A percentile compares a stretch with the other conserved stretches of the same genome.
phyloP scores from a whole-genome alignment of 345 rosid species.

The Arabis hirsuta region DNA sequence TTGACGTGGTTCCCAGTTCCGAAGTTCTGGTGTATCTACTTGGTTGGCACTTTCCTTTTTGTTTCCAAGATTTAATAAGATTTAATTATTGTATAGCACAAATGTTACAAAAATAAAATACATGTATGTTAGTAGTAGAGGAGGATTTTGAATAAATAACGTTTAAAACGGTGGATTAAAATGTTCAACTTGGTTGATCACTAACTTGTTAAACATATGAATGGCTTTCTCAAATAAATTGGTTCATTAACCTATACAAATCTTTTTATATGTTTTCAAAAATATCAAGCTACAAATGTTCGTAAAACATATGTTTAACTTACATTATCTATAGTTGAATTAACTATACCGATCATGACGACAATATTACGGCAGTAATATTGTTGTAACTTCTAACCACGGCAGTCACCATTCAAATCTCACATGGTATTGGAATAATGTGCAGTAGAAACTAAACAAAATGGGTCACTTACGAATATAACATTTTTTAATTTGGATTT shows the following conservation, averaged over 20 bases:
- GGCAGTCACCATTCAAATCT: background rate
- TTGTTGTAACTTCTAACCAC: background rate
- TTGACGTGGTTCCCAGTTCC: slow-evolving; percentile 34
- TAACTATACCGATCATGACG: no score
- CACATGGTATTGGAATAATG: background rate
- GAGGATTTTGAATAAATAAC: background rate
- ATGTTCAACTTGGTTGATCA: background rate
- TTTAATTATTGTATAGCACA: background rate
- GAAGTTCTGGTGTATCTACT: background rate
- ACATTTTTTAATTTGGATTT: background rate
- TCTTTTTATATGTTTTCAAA: background rate
- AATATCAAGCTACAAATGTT: background rate
- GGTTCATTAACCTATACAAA: background rate
- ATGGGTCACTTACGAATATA: background rate
- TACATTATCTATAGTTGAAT: no score
- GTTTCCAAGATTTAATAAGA: background rate
- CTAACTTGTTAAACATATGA: background rate
- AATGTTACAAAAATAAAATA: background rate
- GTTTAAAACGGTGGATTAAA: background rate
- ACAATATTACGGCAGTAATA: no score
- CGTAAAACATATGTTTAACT: no score
- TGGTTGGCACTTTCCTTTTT: background rate
- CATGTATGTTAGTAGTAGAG: background rate
- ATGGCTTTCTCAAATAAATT: background rate
- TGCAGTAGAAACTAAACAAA: background rate